These are phyloP conservation scores for Fraxinus angustifolia DNA, from an alignment of 305 asterid species.

Conservation along the genomic window DNA sequence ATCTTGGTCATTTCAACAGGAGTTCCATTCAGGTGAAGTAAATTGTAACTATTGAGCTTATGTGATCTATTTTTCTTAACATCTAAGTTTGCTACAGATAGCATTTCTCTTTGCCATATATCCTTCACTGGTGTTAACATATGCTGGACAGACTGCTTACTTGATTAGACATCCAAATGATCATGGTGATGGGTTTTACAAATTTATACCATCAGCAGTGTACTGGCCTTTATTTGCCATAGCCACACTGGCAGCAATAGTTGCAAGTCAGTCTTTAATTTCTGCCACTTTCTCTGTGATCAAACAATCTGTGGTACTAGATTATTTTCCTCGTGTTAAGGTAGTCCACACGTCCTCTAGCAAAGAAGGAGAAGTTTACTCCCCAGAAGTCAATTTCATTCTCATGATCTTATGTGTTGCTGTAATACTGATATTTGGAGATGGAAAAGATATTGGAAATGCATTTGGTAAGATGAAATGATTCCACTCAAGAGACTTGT, in stretches of 20 bases:
- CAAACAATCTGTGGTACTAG: slow-evolving; percentile 43
- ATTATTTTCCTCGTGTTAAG: slow-evolving; percentile 46
- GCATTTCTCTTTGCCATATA: slow-evolving; percentile 38
- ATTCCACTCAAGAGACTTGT: background rate
- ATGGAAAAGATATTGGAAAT: slow-evolving; percentile 46
- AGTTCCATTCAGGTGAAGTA: slow-evolving; percentile 39
- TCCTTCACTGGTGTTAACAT: slow-evolving; percentile 42
- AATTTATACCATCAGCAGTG: slow-evolving; percentile 39
- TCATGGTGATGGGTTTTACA: slow-evolving; percentile 39
- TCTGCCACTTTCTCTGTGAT: slow-evolving; percentile 46
- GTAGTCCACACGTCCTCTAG: slow-evolving; percentile 40
- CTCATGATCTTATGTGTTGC: slow-evolving; percentile 45
- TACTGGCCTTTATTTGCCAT: slow-evolving; percentile 46
- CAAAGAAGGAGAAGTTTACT: slow-evolving; percentile 44
- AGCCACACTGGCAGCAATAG: slow-evolving; percentile 43
- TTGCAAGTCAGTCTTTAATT: slow-evolving; percentile 47
- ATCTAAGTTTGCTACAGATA: slow-evolving; percentile 26
- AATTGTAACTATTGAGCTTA: background rate
- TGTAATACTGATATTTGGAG: slow-evolving; percentile 42
- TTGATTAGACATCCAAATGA: slow-evolving; percentile 39
- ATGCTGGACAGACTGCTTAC: slow-evolving; percentile 48
- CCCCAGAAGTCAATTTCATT: slow-evolving; percentile 40
- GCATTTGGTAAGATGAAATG: slow-evolving; percentile 36
- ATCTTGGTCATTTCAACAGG: slow-evolving; percentile 39
- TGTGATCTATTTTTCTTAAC: background rate